These are phyloP conservation scores for Podospora australis DNA, from an alignment of 495 filamentous ascomycete genomes.

Conservation along the genomic window DNA sequence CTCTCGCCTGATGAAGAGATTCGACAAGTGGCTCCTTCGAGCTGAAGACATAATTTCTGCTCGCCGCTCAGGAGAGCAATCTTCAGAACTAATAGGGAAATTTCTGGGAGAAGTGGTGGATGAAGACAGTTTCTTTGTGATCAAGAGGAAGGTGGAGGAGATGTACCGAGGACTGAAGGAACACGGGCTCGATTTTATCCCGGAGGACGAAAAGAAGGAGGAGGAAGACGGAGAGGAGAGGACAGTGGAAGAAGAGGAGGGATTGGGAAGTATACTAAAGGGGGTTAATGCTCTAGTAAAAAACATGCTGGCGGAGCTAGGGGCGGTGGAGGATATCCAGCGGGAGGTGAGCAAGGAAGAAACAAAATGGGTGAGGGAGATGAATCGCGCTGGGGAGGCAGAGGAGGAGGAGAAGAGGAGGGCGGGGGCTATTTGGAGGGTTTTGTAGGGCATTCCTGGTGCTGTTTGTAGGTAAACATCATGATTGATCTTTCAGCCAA, in stretches of 20 bases:
- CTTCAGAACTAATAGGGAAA: constrained; percentile 23
- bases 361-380: constrained; percentile 40
- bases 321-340: constrained; percentile 43
- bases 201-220: constrained; percentile 41
- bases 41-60: constrained; percentile 35
- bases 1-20: constrained; percentile 38
- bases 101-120: constrained; percentile 27
- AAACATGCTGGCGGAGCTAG: constrained; percentile 45
- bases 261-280: constrained; percentile 32
- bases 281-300: constrained; percentile 33
- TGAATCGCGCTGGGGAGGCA: constrained; percentile 29
- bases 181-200: constrained; percentile 31
- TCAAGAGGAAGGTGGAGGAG: constrained; percentile 17
- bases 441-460: too few relatives aligned
- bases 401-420: constrained; percentile 1
- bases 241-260: background rate
- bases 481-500: too few relatives aligned
- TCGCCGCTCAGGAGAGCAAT: constrained; percentile 23
- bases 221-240: constrained; percentile 22
- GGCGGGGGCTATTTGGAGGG: constrained; percentile 31
- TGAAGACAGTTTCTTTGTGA: too few relatives aligned
- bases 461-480: too few relatives aligned
- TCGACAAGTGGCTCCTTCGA: constrained; percentile 45
- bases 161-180: constrained; percentile 39
- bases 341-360: constrained; percentile 37